These are phyloP conservation scores for Calamus simplicifolius DNA, from an alignment of 176 grass and related monocot species.

Conservation along the genomic window DNA sequence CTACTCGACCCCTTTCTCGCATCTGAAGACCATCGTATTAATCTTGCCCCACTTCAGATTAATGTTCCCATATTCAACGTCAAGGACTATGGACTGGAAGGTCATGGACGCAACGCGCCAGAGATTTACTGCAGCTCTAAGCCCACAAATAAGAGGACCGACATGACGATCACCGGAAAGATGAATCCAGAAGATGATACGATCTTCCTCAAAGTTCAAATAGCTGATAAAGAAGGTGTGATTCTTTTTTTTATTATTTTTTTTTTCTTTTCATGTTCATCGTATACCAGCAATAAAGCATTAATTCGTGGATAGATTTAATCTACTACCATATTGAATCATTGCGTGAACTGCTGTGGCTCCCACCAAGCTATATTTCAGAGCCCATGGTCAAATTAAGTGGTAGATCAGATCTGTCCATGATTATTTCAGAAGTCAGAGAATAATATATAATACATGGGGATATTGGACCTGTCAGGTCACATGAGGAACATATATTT, in stretches of 20 bases:
- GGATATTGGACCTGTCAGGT: neutral
- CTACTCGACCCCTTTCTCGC: slow-evolving; percentile 63
- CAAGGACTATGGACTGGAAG: neutral
- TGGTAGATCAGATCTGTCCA: no score
- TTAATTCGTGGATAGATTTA: no score
- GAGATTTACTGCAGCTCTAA: no score
- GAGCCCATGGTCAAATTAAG: no score
- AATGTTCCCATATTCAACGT: neutral
- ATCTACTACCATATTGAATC: no score
- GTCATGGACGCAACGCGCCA: neutral
- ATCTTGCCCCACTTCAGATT: neutral
- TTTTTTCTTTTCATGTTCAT: no score
- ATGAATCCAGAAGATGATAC: slow-evolving; percentile 68
- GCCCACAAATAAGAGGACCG: slow-evolving; percentile 3
- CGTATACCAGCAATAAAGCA: no score
- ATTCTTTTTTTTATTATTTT: no score
- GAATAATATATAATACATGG: no score
- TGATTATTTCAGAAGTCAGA: no score
- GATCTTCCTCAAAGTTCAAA: slow-evolving; percentile 88
- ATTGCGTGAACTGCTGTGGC: no score
- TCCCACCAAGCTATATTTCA: no score
- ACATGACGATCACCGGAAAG: slow-evolving; percentile 92
- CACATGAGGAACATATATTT: slow-evolving; percentile 77
- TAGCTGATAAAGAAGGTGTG: slow-evolving; percentile 47
- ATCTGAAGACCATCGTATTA: slow-evolving; percentile 15